A percentile compares a stretch with the other conserved stretches of the same genome.
Evolutionary conservation across 202 grass and related monocot species (phyloP).

Genomic region (Bolboschoenoplectus hybrid): DNA sequence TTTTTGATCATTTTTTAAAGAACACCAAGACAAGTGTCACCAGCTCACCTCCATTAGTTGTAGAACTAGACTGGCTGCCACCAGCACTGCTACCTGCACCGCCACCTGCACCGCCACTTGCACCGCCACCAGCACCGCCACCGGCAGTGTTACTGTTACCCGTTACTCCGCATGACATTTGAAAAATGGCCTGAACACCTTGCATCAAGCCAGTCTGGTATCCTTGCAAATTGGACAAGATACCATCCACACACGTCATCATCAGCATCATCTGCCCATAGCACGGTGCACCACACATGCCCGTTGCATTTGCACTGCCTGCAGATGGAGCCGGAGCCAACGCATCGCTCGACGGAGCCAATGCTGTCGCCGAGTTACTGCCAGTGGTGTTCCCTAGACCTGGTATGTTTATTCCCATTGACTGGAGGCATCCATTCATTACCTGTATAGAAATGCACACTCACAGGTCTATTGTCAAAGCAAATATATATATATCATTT

Average conservation of each 20-base stretch:
- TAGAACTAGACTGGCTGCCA: background rate
- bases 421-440: constrained; percentile 66
- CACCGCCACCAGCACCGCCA: background rate
- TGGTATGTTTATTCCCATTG: constrained; percentile 61
- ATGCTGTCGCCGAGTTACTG: background rate
- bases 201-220: constrained; percentile 87
- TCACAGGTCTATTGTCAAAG: constrained; percentile 72
- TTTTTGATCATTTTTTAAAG: background rate
- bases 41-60: constrained; percentile 11
- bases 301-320: background rate
- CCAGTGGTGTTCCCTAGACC: background rate
- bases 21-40: background rate
- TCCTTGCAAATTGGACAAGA: constrained; percentile 61
- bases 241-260: constrained; percentile 65
- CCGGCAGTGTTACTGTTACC: background rate
- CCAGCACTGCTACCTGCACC: background rate
- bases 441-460: constrained; percentile 45
- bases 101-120: constrained; percentile 16
- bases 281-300: constrained; percentile 74
- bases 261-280: constrained; percentile 68
- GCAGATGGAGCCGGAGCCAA: background rate
- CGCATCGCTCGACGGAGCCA: background rate
- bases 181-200: constrained; percentile 71
- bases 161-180: constrained; percentile 62
- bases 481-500: constrained; percentile 45